These are phyloP conservation scores for Salix viminalis DNA, from an alignment of 345 rosid genomes.

Conservation along the genomic window DNA sequence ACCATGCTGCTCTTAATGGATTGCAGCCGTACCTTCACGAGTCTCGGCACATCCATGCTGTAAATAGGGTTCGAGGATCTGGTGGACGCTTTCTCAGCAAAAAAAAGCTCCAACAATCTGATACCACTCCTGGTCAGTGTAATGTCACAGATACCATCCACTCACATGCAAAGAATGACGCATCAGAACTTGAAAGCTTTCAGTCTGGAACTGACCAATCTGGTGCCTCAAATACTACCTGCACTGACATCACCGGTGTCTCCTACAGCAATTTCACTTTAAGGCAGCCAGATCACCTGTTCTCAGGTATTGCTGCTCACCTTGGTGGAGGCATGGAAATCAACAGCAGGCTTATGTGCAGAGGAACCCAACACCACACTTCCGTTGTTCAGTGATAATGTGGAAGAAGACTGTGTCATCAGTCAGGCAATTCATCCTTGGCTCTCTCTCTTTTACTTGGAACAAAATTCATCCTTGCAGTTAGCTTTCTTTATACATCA, in stretches of 20 bases:
- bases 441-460: constrained; percentile 29
- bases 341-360: constrained; percentile 11
- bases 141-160: not conserved
- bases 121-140: not conserved
- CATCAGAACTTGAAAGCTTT: constrained; percentile 7
- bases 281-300: constrained; percentile 13
- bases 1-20: not conserved
- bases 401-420: not conserved
- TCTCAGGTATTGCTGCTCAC: constrained; percentile 16
- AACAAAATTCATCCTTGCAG: not conserved
- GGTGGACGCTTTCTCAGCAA: constrained; percentile 50
- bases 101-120: constrained; percentile 24
- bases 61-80: constrained; percentile 46
- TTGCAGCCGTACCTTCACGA: constrained; percentile 56
- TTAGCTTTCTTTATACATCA: not conserved
- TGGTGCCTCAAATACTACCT: constrained; percentile 16
- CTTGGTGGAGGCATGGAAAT: constrained; percentile 15
- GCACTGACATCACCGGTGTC: constrained; percentile 18
- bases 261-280: constrained; percentile 11
- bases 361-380: constrained; percentile 23
- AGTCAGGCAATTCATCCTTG: constrained; percentile 66
- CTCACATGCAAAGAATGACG: not conserved
- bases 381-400: constrained; percentile 33
- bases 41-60: constrained; percentile 51
- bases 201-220: constrained; percentile 4